Evolutionary conservation across 805 yeast species (phyloP), one percentile per base, ranked within the genome.

Genomic region (Yarrowia keelungensis): DNA sequence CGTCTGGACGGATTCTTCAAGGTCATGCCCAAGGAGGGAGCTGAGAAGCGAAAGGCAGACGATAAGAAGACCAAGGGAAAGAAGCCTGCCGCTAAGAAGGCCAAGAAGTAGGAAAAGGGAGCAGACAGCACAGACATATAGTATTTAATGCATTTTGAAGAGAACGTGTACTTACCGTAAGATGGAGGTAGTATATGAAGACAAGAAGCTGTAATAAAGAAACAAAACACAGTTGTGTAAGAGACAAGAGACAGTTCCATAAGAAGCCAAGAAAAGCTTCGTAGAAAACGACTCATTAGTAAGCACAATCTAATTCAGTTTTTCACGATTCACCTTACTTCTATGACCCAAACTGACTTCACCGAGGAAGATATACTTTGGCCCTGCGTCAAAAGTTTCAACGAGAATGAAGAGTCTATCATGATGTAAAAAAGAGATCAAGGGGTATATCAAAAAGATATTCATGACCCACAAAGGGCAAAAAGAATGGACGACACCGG

Each of bases 1-100:
- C 85, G 98, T 73, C 79, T 94, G 36, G 98, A 95, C 76, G 96
- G 97, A 0, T 95, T 95, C 75, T 95, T 95, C 80, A 86, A 87
- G 74, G 91, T 88, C 3, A 80, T 80, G 42, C 84, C 85, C 8
- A 83, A 86, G 70, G 82, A 72, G 67, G 73, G 66, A 75, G 76
- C 38, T 74, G 78, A 67, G 79, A 79, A 76, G 75, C 81, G 66
- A 74, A 80, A 78, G 39, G 72, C 79, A 1, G 80, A 77, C 69
- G 74, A 73, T 2, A 74, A 76, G 26, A 78, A 79, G 65, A 76
- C 79, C 70, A 76, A 78, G 22, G 65, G 68, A 15, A 51, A 62
- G 19, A 69, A 64, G 68, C 16, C 72, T 35, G 41, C 73, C 16
- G 38, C 71, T 68, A 51, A 53, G 61, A 22, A 73, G 71, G 69